Evolutionary conservation across 2,329 filamentous ascomycete species (phyloP).

Genomic region (Fusarium humuli): DNA sequence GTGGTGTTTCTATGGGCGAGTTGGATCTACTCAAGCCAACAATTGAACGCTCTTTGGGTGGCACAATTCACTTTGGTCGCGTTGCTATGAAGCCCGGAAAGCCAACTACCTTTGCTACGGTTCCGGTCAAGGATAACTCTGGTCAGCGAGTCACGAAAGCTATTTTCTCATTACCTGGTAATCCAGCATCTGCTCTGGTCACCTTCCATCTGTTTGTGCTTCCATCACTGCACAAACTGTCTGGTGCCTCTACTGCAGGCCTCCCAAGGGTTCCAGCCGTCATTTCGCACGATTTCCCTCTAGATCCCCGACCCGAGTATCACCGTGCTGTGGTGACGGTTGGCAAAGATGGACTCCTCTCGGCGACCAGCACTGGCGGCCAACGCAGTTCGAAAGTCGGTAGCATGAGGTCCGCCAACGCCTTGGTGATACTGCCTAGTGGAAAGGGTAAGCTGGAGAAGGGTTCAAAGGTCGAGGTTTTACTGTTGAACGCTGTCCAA

Average conservation of each 20-base stretch:
- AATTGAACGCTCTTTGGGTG: constrained; percentile 88
- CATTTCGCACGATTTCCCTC: constrained; percentile 76
- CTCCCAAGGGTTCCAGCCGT: constrained; percentile 78
- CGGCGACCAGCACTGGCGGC: constrained; percentile 85
- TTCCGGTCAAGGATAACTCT: constrained; percentile 72
- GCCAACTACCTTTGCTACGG: constrained; percentile 94
- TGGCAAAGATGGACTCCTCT: constrained; percentile 73
- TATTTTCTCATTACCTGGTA: constrained; percentile 92
- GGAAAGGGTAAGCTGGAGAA: constrained; percentile 73
- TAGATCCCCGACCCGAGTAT: constrained; percentile 88
- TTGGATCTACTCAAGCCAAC: constrained; percentile 96
- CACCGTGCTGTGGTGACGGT: constrained; percentile 83
- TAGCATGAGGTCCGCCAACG: constrained; percentile 90
- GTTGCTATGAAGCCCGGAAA: constrained; percentile 99
- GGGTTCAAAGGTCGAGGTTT: constrained; percentile 78
- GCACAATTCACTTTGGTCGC: constrained; percentile 94
- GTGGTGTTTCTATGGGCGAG: constrained; percentile 98
- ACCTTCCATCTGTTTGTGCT: constrained; percentile 95
- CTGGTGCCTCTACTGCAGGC: constrained; percentile 75
- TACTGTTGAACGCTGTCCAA: constrained; percentile 75
- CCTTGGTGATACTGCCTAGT: constrained; percentile 79
- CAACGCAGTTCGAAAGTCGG: constrained; percentile 92
- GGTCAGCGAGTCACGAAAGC: constrained; percentile 72
- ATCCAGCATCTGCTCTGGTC: constrained; percentile 92
- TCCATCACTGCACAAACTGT: constrained; percentile 82